phyloP scores from a whole-genome alignment of 352 stramenopile species.

The Phytophthora podocarpi region DNA sequence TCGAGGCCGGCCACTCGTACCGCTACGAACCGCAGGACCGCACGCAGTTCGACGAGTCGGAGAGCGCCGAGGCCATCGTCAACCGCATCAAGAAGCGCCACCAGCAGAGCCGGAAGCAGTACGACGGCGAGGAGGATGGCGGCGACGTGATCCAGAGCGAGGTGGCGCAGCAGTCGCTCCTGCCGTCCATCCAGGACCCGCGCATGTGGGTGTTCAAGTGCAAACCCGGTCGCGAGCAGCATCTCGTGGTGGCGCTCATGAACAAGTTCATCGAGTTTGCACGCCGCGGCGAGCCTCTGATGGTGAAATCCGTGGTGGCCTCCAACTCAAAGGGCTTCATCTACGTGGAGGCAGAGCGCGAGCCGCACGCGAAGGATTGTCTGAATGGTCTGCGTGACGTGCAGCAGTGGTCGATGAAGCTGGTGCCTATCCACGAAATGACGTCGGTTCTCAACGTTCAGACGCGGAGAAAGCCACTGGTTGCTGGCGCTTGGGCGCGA shows the following conservation, averaged over 20 bases:
- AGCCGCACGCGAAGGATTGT: conserved; percentile 85
- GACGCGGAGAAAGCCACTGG: conserved; percentile 82
- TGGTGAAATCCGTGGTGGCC: conserved; percentile 87
- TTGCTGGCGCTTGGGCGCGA: conserved; percentile 77
- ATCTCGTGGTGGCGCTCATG: conserved; percentile 88
- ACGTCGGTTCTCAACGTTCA: conserved; percentile 89
- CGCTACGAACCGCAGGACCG: conserved; percentile 81
- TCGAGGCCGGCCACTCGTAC: conserved; percentile 62
- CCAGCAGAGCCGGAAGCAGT: conserved; percentile 84
- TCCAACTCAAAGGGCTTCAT: conserved; percentile 91
- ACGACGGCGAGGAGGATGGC: conserved; percentile 85
- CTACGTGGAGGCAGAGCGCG: conserved; percentile 88
- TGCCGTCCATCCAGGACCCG: conserved; percentile 89
- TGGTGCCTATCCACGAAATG: conserved; percentile 91
- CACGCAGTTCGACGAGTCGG: conserved; percentile 75
- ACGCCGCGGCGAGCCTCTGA: conserved; percentile 79
- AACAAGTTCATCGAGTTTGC: conserved; percentile 91
- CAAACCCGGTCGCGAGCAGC: conserved; percentile 87
- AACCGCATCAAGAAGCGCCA: conserved; percentile 90
- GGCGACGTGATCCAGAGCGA: conserved; percentile 85
- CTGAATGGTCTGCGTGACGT: conserved; percentile 86
- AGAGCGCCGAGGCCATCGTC: conserved; percentile 86
- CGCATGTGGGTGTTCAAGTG: conserved; percentile 93
- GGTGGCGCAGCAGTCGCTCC: conserved; percentile 85
- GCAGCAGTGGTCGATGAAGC: conserved; percentile 89